A percentile compares a stretch with the other conserved stretches of the same genome.
phyloP scores from a whole-genome alignment of 768 basidiomycete species.

The Collybia mongolica region DNA sequence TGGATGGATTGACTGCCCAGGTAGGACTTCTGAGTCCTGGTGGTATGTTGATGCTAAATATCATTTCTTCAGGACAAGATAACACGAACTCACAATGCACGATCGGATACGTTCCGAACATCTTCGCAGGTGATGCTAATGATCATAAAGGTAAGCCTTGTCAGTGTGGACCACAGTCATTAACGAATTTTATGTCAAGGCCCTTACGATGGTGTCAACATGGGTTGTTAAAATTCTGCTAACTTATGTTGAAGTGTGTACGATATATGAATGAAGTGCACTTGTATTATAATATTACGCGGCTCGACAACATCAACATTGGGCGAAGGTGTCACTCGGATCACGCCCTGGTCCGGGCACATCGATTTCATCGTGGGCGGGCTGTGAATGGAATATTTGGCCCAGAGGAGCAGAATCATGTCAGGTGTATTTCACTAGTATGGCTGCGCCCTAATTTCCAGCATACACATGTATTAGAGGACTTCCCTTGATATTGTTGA shows the following conservation, averaged over 20 bases:
- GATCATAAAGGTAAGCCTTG: constrained; percentile 12
- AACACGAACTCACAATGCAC: constrained; percentile 16
- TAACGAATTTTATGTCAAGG: neutral
- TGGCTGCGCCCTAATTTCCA: no score
- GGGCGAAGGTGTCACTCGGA: no score
- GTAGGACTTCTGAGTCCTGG: neutral
- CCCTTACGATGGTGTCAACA: constrained; percentile 15
- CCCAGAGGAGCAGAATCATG: no score
- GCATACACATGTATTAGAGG: no score
- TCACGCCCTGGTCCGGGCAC: neutral
- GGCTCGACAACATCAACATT: no score
- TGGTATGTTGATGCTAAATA: neutral
- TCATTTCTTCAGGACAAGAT: constrained; percentile 14
- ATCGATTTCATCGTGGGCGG: no score
- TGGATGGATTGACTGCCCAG: constrained; percentile 18
- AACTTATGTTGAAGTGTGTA: neutral
- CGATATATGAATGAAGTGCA: neutral
- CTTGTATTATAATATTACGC: no score
- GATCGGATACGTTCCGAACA: constrained; percentile 17
- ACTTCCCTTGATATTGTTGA: no score
- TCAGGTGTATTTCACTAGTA: no score
- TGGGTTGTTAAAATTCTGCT: constrained; percentile 6
- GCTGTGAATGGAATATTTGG: no score
- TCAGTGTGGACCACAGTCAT: neutral
- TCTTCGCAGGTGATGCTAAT: constrained; percentile 11